A percentile compares a stretch with the other conserved stretches of the same genome.
Evolutionary conservation across 108 stramenopile species (phyloP).

Genomic region (Discostella pseudostelligera): DNA sequence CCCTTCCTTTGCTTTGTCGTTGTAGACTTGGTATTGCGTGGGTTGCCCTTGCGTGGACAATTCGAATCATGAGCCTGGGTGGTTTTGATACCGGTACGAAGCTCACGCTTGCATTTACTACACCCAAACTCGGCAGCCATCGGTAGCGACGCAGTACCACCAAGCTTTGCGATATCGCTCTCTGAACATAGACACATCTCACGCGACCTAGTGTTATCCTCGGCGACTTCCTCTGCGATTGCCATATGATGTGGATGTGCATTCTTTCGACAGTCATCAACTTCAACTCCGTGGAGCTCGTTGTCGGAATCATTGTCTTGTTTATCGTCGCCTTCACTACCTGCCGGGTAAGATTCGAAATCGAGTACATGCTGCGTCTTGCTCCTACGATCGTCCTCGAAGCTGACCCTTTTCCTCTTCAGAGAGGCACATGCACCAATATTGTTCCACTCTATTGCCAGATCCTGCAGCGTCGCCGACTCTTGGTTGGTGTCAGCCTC

Average conservation of each 20-base stretch:
- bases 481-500: neutral
- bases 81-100: conserved; percentile 1
- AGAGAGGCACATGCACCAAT: conserved; percentile 33
- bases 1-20: no score
- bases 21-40: no score
- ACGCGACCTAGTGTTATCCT: no score
- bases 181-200: no score
- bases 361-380: neutral
- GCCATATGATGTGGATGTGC: neutral
- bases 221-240: no score
- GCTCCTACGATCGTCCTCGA: conserved; percentile 15
- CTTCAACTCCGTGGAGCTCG: neutral
- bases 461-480: conserved; percentile 16
- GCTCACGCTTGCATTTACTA: conserved; percentile 6
- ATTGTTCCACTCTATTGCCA: conserved; percentile 51
- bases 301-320: conserved; percentile 8
- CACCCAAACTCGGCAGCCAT: conserved; percentile 8
- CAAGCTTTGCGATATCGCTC: neutral
- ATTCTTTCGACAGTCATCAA: neutral
- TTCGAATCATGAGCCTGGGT: neutral
- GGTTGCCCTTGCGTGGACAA: conserved; percentile 2
- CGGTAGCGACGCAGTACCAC: neutral
- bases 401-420: conserved; percentile 26
- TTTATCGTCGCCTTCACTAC: conserved; percentile 1
- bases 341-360: neutral